Evolutionary conservation across 2,329 filamentous ascomycete genomes (phyloP), one percentile per base, ranked within the genome.

Genomic region (Sporothrix schenckii): DNA sequence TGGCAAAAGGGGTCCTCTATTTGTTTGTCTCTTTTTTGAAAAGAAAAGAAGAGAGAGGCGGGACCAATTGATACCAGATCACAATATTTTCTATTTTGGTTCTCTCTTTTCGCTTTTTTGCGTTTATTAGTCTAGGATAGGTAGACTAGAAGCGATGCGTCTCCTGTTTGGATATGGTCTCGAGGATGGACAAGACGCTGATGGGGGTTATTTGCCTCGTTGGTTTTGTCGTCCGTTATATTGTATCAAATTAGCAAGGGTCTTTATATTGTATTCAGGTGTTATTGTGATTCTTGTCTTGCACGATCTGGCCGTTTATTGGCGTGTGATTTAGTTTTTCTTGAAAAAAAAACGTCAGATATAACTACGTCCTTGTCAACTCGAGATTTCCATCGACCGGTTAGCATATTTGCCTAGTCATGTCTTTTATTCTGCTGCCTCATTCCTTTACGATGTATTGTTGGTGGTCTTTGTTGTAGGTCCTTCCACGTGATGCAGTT

Each of bases 1-100:
- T 61, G 34, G 56, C 13, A 24, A 30, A 44, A 63, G 49, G 68
- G 47, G 19, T 52, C 19, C 16, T 19, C 16, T 56, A 56, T 16
- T 16, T 65, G 41, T 44, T 27, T 69, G 41, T 52, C 14, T 50
- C 24, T 44, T 34, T 27, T 21, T 30, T n/a, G 47, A 34, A 53
- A 61, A 49, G 27, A 30, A 30, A 30, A 30, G 27, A 30, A 30
- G 27, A 30, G 27, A 30, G 53, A 58, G 41, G 30, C 50, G 61
- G 34, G 44, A 21, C 58, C 39, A 39, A 61, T 47, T 68, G 66
- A 71, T 71, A 68, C 69, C 69, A 68, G 69, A 56, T 63, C 53
- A 67, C 61, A 39, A 34, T 39, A 16, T 39, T 39, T 63, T 63
- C 10, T 9, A 0, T 14, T 47, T 68, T 52, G 54, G 41, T 16